Conservation (phyloP, 768 basidiomycete genomes). For the Lactarius hatsudake region DNA sequence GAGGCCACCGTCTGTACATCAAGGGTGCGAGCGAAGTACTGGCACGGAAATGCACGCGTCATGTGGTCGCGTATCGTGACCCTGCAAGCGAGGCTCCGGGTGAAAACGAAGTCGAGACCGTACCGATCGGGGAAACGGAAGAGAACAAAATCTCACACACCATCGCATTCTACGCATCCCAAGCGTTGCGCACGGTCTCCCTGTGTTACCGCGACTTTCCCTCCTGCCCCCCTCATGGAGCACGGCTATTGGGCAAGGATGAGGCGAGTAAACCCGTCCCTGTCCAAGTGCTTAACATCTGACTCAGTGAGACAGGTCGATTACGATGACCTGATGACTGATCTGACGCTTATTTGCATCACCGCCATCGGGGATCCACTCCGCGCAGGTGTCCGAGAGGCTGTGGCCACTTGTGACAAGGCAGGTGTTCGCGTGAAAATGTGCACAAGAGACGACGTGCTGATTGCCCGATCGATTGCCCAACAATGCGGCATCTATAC, state of each 20-base stretch:
- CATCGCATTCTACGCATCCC: slow-evolving; percentile 97
- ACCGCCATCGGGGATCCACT: slow-evolving; percentile 96
- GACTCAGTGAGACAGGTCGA: slow-evolving; percentile 45
- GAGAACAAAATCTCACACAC: slow-evolving; percentile 85
- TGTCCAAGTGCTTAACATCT: slow-evolving; percentile 18
- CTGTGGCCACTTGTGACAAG: slow-evolving; percentile 80
- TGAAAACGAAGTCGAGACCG: slow-evolving; percentile 47
- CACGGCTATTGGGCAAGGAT: slow-evolving; percentile 40
- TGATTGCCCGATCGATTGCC: slow-evolving; percentile 93
- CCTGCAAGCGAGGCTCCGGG: slow-evolving; percentile 30
- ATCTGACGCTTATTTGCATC: slow-evolving; percentile 84
- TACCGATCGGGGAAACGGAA: slow-evolving; percentile 60
- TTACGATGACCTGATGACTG: slow-evolving; percentile 62
- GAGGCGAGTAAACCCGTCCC: slow-evolving; percentile 45
- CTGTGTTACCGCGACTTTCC: slow-evolving; percentile 89
- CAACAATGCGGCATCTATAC: slow-evolving; percentile 95
- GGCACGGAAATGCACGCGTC: slow-evolving; percentile 65
- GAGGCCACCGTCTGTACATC: slow-evolving; percentile 66
- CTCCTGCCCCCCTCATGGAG: slow-evolving; percentile 72
- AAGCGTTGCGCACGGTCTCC: slow-evolving; percentile 91
- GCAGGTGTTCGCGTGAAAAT: slow-evolving; percentile 96
- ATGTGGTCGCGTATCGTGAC: slow-evolving; percentile 62
- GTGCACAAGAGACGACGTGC: slow-evolving; percentile 97
- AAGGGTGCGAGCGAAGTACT: slow-evolving; percentile 97
- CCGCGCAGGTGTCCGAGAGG: slow-evolving; percentile 82